Conservation (phyloP, 1,284 basidiomycete species). For the Singerocomus inundabilis region DNA sequence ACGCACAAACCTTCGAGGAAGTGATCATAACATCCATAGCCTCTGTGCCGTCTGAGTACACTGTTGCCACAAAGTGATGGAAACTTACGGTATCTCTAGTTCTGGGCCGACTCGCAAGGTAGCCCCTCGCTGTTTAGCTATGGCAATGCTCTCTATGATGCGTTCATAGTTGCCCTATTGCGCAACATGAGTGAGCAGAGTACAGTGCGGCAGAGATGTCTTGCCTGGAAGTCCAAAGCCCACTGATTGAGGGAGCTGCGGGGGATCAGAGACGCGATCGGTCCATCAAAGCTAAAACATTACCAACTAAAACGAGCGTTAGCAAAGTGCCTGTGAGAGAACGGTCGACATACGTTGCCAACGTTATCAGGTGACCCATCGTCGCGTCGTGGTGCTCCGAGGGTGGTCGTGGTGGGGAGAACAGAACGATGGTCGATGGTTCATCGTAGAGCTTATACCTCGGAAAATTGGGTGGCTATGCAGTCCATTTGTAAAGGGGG, state of each 20-base stretch:
- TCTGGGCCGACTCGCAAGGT: conserved; percentile 96
- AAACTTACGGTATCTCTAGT: conserved; percentile 89
- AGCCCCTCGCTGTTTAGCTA: conserved; percentile 89
- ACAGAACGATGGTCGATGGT: background rate
- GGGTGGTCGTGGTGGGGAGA: background rate
- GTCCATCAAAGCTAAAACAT: conserved; percentile 5
- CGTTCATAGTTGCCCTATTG: conserved; percentile 87
- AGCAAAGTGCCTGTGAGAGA: conserved; percentile 5
- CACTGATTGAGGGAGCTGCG: conserved; percentile 91
- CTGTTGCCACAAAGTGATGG: background rate
- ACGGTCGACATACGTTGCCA: conserved; percentile 60
- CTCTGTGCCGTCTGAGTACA: conserved; percentile 45
- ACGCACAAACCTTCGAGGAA: conserved; percentile 76
- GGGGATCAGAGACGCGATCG: conserved; percentile 10
- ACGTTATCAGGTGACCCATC: conserved; percentile 82
- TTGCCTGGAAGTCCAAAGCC: conserved; percentile 90
- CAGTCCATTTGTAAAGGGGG: no score
- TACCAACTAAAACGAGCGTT: conserved; percentile 42
- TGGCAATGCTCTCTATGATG: conserved; percentile 84
- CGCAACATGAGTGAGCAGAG: background rate
- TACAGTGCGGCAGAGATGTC: background rate
- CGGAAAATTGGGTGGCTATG: no score
- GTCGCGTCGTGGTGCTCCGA: background rate
- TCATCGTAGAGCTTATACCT: background rate
- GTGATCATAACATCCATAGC: conserved; percentile 94